Percentiles rank a stretch among this genome's conserved stretches.
phyloP scores from a whole-genome alignment of 2,329 filamentous ascomycete species.

The Ophiostoma perfectum region DNA sequence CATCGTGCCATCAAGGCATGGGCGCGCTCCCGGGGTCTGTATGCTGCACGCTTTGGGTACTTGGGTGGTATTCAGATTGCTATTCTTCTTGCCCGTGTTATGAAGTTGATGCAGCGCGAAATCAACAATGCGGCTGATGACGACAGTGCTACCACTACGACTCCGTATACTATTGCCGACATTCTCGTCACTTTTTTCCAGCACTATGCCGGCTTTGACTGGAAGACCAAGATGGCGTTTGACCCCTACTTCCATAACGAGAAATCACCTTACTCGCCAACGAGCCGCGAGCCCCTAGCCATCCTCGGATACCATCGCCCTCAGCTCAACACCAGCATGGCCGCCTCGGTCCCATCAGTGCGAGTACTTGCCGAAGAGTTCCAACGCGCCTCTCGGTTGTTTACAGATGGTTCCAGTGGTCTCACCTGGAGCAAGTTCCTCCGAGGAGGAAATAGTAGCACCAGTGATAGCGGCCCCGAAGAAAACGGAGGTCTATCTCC shows the following conservation, averaged over 20 bases:
- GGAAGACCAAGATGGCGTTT: conserved; percentile 49
- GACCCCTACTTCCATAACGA: conserved; percentile 54
- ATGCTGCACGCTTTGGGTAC: conserved; percentile 60
- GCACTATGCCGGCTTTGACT: conserved; percentile 58
- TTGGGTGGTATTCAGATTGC: conserved; percentile 61
- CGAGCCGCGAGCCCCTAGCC: conserved; percentile 55
- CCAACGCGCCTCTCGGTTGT: conserved; percentile 38
- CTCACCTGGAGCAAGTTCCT: conserved; percentile 34
- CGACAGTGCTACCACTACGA: neutral
- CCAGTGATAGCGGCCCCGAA: neutral
- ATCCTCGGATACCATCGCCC: conserved; percentile 59
- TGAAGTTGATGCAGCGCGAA: conserved; percentile 44
- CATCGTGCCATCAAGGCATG: conserved; percentile 58
- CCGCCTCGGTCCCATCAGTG: conserved; percentile 49
- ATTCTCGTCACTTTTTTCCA: conserved; percentile 57
- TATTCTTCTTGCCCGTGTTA: conserved; percentile 54
- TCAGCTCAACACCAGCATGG: conserved; percentile 53
- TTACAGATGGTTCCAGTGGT: conserved; percentile 31
- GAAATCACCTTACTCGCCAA: conserved; percentile 48
- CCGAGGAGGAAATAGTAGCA: conserved; percentile 16
- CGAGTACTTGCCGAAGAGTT: conserved; percentile 49
- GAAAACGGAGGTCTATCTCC: conserved; percentile 2
- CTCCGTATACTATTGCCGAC: conserved; percentile 38
- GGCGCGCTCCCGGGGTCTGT: conserved; percentile 58
- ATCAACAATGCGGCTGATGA: neutral